Base-by-base conservation (phyloP, 108 stramenopile species). In the Cyclotella cryptica region DNA sequence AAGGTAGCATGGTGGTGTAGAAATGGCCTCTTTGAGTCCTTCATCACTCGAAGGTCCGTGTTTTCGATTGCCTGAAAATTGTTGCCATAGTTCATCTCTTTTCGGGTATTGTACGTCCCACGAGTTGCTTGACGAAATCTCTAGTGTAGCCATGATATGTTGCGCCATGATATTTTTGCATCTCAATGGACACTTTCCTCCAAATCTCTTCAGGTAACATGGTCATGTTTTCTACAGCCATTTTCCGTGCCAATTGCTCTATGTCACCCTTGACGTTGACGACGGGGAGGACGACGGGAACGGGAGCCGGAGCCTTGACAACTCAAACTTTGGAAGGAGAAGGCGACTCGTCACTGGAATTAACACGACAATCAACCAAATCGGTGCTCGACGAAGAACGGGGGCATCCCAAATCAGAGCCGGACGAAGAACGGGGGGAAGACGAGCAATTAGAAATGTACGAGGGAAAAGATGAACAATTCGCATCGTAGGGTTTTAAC, bases 161-260 rank as follows among this genome's bases (percentile, higher is more conserved):
- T 12, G 19, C 15, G 21, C n/a, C n/a, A 27, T 68, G 41, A 51
- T 68, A 51, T 17, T 29, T 28, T 14, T 27, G 27, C 66, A 51
- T 49, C 29, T 51, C 66, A 11, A 10, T 49, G 6, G 49, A 51
- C 11, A 52, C 49, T 14, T 27, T 12, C 3, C 17, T 28, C 66
- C 66, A 68, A 51, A 68, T 30, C 17, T 68, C 28, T 10, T 49
- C 66, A 15, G 49, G 66, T 13, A 30, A 10, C 46, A 26, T 28
- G 40, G 40, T 10, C 17, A 44, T 6, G 12, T 65, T 18, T 26
- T 19, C 64, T 19, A 27, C 21, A 14, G 64, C 41, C 17, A 45
- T 5, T 10, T 45, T 43, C 8, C 26, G 6, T n/a, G n/a, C n/a
- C n/a, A n/a, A n/a, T n/a, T n/a, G n/a, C n/a, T n/a, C n/a, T n/a